A percentile compares a stretch with the other conserved stretches of the same genome.
Evolutionary conservation across 2,329 filamentous ascomycete species (phyloP).

Genomic region (Colletotrichum simmondsii): DNA sequence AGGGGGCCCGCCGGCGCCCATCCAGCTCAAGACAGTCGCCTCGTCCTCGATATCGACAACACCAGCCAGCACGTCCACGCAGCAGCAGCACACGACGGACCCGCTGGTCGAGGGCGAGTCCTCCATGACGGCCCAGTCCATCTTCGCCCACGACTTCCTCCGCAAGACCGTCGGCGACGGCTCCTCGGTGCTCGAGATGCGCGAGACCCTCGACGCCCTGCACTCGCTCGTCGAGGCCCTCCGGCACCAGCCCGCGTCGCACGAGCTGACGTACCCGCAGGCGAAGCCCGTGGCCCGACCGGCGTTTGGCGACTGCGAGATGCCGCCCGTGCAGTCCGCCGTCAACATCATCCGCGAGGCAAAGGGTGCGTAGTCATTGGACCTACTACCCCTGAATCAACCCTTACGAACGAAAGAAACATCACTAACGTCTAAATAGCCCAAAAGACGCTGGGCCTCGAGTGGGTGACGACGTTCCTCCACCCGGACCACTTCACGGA

Average conservation of each 20-base stretch:
- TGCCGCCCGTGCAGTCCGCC: slow-evolving; percentile 34
- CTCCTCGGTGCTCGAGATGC: slow-evolving; percentile 45
- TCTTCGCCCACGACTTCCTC: slow-evolving; percentile 58
- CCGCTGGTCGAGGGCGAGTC: slow-evolving; percentile 55
- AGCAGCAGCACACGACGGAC: slow-evolving; percentile 36
- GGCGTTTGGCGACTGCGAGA: slow-evolving; percentile 21
- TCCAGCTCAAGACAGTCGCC: background rate
- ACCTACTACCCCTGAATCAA: too few species aligned
- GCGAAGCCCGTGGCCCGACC: slow-evolving; percentile 26
- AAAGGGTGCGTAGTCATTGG: slow-evolving; percentile 16
- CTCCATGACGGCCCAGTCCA: slow-evolving; percentile 57
- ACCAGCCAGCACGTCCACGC: slow-evolving; percentile 34
- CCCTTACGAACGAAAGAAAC: too few species aligned
- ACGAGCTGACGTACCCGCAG: slow-evolving; percentile 41
- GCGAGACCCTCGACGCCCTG: slow-evolving; percentile 48
- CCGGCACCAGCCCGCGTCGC: slow-evolving; percentile 39
- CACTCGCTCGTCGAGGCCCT: slow-evolving; percentile 42
- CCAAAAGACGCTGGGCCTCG: slow-evolving; percentile 18
- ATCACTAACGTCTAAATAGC: slow-evolving; percentile 2
- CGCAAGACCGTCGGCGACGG: slow-evolving; percentile 47
- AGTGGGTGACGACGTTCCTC: slow-evolving; percentile 44
- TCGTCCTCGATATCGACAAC: slow-evolving; percentile 17
- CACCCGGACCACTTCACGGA: slow-evolving; percentile 43
- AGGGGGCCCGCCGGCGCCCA: background rate
- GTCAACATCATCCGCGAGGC: slow-evolving; percentile 28